A percentile compares a stretch with the other conserved stretches of the same genome.
Evolutionary conservation across 305 asterid species (phyloP).

Genomic region (Fraxinus sp.): DNA sequence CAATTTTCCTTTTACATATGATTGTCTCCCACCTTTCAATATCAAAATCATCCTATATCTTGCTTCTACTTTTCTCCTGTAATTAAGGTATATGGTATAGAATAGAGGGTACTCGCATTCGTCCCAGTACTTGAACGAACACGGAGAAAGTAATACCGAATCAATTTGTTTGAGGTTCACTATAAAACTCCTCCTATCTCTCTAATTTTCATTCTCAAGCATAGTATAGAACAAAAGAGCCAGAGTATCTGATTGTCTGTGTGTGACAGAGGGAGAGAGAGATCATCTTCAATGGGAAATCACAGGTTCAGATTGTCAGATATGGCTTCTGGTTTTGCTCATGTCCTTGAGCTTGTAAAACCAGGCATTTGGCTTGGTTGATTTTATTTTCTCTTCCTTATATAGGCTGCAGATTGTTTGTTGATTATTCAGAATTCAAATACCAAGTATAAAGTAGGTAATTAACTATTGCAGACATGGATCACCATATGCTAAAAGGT

Average conservation of each 20-base stretch:
- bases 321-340: conserved; percentile 82
- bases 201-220: not conserved
- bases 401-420: too few species aligned
- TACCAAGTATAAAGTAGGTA: too few species aligned
- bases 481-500: too few species aligned
- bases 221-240: not conserved
- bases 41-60: conserved; percentile 6
- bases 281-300: conserved; percentile 52
- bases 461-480: too few species aligned
- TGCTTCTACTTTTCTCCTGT: conserved; percentile 1
- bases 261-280: not conserved
- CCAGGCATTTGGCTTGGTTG: not conserved
- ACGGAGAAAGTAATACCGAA: not conserved
- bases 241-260: not conserved
- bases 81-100: not conserved
- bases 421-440: too few species aligned
- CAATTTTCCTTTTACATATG: conserved; percentile 10
- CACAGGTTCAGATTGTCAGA: conserved; percentile 65
- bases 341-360: conserved; percentile 53
- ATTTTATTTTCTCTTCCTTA: too few species aligned
- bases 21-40: conserved; percentile 22
- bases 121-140: not conserved
- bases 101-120: not conserved
- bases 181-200: conserved; percentile 3
- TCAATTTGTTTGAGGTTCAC: not conserved